Percentiles rank a stretch among this genome's conserved stretches.
phyloP scores from a whole-genome alignment of 2,329 filamentous ascomycete genomes.

The Orbilia javanica region DNA sequence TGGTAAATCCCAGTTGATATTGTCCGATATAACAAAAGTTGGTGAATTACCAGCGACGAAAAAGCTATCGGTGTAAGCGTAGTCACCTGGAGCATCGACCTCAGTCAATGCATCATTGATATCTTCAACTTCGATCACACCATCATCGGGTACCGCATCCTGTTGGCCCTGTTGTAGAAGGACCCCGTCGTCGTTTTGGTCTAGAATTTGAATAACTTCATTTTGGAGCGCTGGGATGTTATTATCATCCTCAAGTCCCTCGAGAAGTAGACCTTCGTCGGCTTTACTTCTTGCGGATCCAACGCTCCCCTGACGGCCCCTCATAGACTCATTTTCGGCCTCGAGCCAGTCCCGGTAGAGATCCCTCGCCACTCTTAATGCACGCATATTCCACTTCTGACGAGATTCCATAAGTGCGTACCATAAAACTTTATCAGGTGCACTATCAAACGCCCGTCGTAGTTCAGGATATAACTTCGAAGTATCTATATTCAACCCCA shows the following conservation, averaged over 20 bases:
- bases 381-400: conserved; percentile 24
- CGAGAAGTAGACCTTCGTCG: not conserved
- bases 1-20: not conserved
- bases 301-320: not conserved
- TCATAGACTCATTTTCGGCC: not conserved
- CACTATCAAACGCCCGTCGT: not conserved
- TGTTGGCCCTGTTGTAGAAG: not conserved
- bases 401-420: not conserved
- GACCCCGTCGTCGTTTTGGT: not conserved
- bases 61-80: not conserved
- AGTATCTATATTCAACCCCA: not conserved
- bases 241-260: not conserved
- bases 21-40: not conserved
- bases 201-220: not conserved
- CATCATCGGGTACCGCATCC: not conserved
- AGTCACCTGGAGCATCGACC: not conserved
- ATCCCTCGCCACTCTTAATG: not conserved
- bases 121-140: not conserved
- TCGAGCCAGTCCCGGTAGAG: conserved; percentile 3
- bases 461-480: not conserved
- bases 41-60: not conserved
- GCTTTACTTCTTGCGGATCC: not conserved
- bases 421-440: not conserved
- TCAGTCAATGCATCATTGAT: too few relatives aligned
- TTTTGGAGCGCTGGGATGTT: not conserved